These are phyloP conservation scores for Hebeloma cylindrosporum DNA, from an alignment of 768 basidiomycete species.

Conservation along the genomic window DNA sequence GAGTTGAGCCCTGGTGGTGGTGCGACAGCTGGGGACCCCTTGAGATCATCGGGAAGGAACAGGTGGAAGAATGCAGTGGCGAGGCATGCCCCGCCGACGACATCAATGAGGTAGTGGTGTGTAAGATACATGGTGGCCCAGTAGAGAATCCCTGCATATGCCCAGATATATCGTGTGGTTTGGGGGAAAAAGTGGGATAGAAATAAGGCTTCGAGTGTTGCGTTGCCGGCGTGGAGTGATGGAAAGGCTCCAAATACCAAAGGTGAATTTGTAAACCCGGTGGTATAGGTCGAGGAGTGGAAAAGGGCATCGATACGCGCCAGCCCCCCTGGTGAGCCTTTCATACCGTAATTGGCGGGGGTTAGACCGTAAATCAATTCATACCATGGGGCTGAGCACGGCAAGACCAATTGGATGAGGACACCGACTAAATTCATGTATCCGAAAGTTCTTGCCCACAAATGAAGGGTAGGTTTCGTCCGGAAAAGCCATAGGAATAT, in stretches of 20 bases:
- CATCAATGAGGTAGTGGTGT: constrained; percentile 98
- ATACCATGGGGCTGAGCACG: constrained; percentile 97
- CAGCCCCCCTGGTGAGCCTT: constrained; percentile 91
- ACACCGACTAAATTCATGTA: constrained; percentile 93
- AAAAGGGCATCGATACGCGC: constrained; percentile 90
- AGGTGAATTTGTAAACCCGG: constrained; percentile 81
- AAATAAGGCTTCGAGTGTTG: constrained; percentile 92
- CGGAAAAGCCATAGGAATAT: constrained; percentile 89
- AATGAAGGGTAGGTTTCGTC: constrained; percentile 72
- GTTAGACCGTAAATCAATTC: constrained; percentile 96
- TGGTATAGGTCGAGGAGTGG: constrained; percentile 71
- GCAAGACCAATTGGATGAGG: constrained; percentile 82
- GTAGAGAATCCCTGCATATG: constrained; percentile 82
- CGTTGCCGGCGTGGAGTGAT: constrained; percentile 85
- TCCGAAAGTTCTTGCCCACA: constrained; percentile 87
- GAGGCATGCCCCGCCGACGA: constrained; percentile 90
- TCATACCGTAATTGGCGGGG: constrained; percentile 90
- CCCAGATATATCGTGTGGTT: constrained; percentile 68
- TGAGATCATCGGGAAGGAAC: constrained; percentile 81
- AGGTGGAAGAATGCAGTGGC: constrained; percentile 86
- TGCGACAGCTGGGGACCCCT: constrained; percentile 49
- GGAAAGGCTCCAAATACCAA: constrained; percentile 98
- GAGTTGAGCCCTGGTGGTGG: constrained; percentile 44
- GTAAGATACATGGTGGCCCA: constrained; percentile 99
- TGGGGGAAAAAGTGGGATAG: constrained; percentile 92